Evolutionary conservation across 2,329 filamentous ascomycete species (phyloP), one percentile per base, ranked within the genome.

Genomic region (Penicillium occitanis): DNA sequence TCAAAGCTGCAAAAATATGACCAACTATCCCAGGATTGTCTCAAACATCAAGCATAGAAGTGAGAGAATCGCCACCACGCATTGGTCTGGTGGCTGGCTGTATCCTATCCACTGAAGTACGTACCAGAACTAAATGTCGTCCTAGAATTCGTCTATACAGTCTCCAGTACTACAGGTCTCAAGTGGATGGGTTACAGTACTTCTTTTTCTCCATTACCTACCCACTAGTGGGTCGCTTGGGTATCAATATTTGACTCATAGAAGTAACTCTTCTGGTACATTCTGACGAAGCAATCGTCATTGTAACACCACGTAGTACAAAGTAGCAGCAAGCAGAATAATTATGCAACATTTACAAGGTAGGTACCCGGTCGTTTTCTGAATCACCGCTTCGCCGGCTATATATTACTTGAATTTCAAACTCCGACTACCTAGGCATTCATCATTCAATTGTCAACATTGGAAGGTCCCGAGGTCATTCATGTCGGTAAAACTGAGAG

Each of bases 231-330:
- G 51, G 8, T 19, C 30, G 30, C 51, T 55, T 6, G 2, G 13
- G 10, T 53, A 2, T 19, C 42, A 33, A 33, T 17, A 11, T 48
- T 19, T 55, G 51, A 55, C 8, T 37, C 53, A 25, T 40, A 17
- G n/a, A 37, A 40, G 53, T 40, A 57, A 57, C 30, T 13, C 5
- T 37, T 57, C 53, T 57, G n/a, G 33, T 37, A 57, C n/a, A 57
- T 57, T 22, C 33, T 25, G 53, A 57, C 33, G n/a, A 37, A 37
- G 19, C 11, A 37, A 25, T 57, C 5, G 11, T 37, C n/a, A 57
- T 57, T 57, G 53, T 57, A 40, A 57, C 53, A 57, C 53, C 33
- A 37, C 8, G 53, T 57, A 57, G 53, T 25, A 57, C 53, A 57
- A 40, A 22, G 53, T 40, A 57, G n/a, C 33, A 57, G 33, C 30